A percentile compares a stretch with the other conserved stretches of the same genome.
These are phyloP conservation scores for Jackrogersella minutella DNA, from an alignment of 495 filamentous ascomycete genomes.

Conservation along the genomic window DNA sequence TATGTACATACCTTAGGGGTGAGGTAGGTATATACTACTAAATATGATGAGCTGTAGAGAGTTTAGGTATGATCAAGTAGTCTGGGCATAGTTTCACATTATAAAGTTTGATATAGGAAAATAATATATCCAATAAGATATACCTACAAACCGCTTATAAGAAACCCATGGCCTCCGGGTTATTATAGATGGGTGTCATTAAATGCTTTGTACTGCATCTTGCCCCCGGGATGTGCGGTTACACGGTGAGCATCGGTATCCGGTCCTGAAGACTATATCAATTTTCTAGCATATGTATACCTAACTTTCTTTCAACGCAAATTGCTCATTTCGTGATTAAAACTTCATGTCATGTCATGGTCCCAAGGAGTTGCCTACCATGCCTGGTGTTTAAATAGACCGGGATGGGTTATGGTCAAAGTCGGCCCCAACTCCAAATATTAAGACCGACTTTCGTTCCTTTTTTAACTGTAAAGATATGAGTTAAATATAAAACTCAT, in stretches of 20 bases:
- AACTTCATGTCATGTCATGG: too few relatives aligned
- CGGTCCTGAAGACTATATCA: neutral
- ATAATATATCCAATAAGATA: neutral
- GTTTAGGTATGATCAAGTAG: neutral
- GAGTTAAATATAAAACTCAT: slow-evolving; percentile 1
- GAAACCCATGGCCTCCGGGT: neutral
- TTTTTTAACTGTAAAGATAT: slow-evolving; percentile 41
- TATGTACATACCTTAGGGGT: too few relatives aligned
- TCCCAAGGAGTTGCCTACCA: neutral
- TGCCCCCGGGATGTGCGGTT: neutral
- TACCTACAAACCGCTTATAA: neutral
- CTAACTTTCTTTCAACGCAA: neutral
- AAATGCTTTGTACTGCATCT: neutral
- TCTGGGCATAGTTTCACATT: neutral
- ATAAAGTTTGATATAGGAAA: neutral
- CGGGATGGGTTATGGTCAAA: neutral
- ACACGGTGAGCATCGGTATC: neutral
- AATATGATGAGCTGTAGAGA: too few relatives aligned
- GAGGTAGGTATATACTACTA: too few relatives aligned
- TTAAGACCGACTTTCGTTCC: slow-evolving; percentile 58
- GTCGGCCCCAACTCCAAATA: slow-evolving; percentile 55
- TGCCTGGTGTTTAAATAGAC: neutral
- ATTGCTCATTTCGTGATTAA: too few relatives aligned
- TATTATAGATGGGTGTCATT: neutral
- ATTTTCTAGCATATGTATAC: neutral